Conservation (phyloP, 129 eudicot genomes). For the Helianthus tuberosus region DNA sequence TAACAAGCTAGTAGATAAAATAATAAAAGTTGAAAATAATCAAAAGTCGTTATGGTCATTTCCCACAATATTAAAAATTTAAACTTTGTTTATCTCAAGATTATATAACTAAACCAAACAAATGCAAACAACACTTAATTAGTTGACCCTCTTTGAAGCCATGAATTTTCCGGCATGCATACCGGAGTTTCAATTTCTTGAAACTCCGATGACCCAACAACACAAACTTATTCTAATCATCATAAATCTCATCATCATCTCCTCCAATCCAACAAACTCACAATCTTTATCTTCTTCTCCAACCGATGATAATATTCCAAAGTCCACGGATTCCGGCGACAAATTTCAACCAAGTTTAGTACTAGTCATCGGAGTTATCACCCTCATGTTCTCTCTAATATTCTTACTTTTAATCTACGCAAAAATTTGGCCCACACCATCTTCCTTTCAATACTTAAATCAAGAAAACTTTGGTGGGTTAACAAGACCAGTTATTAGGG, state of each 20-base stretch:
- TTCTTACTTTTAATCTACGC: conserved; percentile 61
- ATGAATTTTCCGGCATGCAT: conserved; percentile 33
- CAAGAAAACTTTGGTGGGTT: conserved; percentile 37
- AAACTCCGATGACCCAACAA: conserved; percentile 13
- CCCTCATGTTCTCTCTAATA: conserved; percentile 65
- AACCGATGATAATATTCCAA: neutral
- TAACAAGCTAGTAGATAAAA: no score
- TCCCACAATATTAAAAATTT: no score
- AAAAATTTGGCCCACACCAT: conserved; percentile 37
- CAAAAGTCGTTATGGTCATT: no score
- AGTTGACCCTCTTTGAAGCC: neutral
- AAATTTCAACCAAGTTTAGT: conserved; percentile 72
- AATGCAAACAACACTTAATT: no score
- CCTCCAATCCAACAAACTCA: conserved; percentile 18
- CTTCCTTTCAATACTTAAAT: conserved; percentile 21
- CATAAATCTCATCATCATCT: neutral
- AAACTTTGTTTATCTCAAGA: no score
- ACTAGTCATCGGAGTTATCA: conserved; percentile 66
- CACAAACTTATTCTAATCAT: neutral
- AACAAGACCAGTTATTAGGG: conserved; percentile 36
- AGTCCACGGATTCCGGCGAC: conserved; percentile 26
- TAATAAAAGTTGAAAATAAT: no score
- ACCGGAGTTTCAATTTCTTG: conserved; percentile 26
- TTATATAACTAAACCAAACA: no score
- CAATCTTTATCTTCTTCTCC: conserved; percentile 30